A percentile compares a stretch with the other conserved stretches of the same genome.
Evolutionary conservation across 805 yeast species (phyloP).

Genomic region (Kazachstania bromeliacearum): DNA sequence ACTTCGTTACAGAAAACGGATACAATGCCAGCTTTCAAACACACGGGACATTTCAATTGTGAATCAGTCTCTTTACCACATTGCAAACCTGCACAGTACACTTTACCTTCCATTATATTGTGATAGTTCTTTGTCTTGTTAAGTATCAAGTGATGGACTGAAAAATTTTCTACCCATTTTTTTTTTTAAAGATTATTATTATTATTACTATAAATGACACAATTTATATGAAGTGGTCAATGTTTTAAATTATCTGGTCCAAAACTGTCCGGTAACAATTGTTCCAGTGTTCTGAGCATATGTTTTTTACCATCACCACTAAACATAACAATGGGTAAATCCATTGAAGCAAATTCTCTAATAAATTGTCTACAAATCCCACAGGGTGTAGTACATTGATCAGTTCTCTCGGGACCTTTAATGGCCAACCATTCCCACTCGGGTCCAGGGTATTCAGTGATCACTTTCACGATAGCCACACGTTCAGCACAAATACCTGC

Average conservation of each 20-base stretch:
- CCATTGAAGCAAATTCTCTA: conserved; percentile 57
- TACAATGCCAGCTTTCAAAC: conserved; percentile 60
- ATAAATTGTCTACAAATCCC: conserved; percentile 90
- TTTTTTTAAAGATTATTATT: no score
- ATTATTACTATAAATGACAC: no score
- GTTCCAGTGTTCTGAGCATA: conserved; percentile 41
- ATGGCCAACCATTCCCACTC: conserved; percentile 6
- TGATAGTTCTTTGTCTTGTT: no score
- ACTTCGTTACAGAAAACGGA: conserved; percentile 70
- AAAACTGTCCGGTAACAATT: conserved; percentile 73
- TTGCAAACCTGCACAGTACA: conserved; percentile 63
- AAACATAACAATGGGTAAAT: conserved; percentile 62
- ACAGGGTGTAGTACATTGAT: conserved; percentile 67
- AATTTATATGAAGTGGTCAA: no score
- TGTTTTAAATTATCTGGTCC: conserved; percentile 60
- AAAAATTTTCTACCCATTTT: not conserved
- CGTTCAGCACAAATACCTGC: conserved; percentile 73
- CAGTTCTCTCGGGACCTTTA: conserved; percentile 26
- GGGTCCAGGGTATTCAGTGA: conserved; percentile 21
- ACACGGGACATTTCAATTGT: conserved; percentile 79
- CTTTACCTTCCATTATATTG: no score
- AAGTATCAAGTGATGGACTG: not conserved
- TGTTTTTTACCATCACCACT: conserved; percentile 40
- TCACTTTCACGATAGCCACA: conserved; percentile 50
- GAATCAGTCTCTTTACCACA: conserved; percentile 80